Conservation (phyloP, 2,329 filamentous ascomycete genomes). For the Lasiodiplodia gonubiensis region DNA sequence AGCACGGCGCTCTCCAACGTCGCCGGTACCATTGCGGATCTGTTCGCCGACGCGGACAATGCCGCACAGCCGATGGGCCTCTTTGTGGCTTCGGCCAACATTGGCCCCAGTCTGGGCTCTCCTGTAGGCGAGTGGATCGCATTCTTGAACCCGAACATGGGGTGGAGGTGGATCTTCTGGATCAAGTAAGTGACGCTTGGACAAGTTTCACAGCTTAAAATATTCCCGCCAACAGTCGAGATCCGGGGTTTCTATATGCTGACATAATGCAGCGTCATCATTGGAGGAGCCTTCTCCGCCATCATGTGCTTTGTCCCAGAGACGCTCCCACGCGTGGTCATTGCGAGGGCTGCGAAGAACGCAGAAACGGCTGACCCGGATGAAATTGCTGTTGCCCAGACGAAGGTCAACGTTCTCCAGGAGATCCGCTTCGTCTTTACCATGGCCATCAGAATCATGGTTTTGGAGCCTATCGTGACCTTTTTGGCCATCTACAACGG, state of each 20-base stretch:
- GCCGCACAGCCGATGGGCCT: slow-evolving; percentile 29
- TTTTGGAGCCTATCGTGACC: slow-evolving; percentile 57
- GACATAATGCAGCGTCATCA: slow-evolving; percentile 21
- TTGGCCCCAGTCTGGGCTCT: slow-evolving; percentile 26
- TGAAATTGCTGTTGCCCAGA: slow-evolving; percentile 21
- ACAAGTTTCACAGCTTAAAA: no score
- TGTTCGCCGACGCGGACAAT: slow-evolving; percentile 29
- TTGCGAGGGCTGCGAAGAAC: slow-evolving; percentile 19
- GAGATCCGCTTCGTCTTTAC: slow-evolving; percentile 27
- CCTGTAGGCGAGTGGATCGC: slow-evolving; percentile 28
- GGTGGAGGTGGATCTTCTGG: slow-evolving; percentile 29
- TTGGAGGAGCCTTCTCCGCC: slow-evolving; percentile 25
- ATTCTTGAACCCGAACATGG: slow-evolving; percentile 24
- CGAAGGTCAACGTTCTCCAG: slow-evolving; percentile 26
- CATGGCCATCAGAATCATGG: slow-evolving; percentile 44
- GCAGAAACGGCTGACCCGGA: slow-evolving; percentile 19
- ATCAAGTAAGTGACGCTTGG: slow-evolving; percentile 20
- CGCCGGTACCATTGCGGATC: slow-evolving; percentile 28
- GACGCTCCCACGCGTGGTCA: slow-evolving; percentile 27
- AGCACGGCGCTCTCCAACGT: slow-evolving; percentile 29
- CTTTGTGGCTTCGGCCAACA: slow-evolving; percentile 28
- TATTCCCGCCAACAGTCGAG: no score
- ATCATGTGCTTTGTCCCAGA: slow-evolving; percentile 24
- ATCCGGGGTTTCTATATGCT: not conserved
- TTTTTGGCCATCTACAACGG: slow-evolving; percentile 54